Conservation (phyloP, 768 basidiomycete species). For the Rhodotorula babjevae region DNA sequence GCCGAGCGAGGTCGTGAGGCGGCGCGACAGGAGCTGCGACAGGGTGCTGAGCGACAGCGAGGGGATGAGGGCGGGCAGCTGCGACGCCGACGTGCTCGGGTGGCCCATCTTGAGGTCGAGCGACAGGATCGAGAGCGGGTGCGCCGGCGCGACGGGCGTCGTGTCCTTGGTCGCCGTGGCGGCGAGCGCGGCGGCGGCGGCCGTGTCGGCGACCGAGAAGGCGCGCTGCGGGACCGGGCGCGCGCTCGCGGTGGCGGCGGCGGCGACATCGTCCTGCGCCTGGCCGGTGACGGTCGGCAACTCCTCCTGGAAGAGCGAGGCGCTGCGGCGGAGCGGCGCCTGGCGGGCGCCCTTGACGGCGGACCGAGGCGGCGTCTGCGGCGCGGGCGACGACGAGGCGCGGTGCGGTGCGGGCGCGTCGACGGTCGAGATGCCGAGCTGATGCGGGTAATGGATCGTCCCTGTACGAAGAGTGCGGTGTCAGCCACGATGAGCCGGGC, state of each 20-base stretch:
- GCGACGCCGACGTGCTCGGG: constrained; percentile 59
- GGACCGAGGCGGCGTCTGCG: not conserved
- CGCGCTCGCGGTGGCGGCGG: not conserved
- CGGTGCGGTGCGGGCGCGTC: not conserved
- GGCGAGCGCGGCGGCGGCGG: not conserved
- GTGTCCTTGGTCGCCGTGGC: constrained; percentile 42
- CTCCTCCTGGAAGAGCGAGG: constrained; percentile 10
- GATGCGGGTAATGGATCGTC: constrained; percentile 39
- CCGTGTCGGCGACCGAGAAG: constrained; percentile 10
- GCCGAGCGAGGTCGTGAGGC: constrained; percentile 64
- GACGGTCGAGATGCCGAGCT: constrained; percentile 25
- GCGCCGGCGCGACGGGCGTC: constrained; percentile 44
- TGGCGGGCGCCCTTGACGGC: not conserved
- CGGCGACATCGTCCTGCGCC: not conserved
- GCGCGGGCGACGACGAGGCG: not conserved
- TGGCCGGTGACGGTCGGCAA: not conserved
- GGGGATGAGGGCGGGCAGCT: constrained; percentile 61
- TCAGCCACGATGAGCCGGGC: not conserved
- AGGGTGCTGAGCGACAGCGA: constrained; percentile 91
- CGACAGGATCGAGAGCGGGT: constrained; percentile 80
- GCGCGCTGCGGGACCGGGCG: constrained; percentile 17
- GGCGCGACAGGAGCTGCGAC: constrained; percentile 81
- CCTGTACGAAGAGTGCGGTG: not conserved
- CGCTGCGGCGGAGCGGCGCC: constrained; percentile 16
- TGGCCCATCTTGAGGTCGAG: constrained; percentile 88